Evolutionary conservation across 768 basidiomycete genomes (phyloP).

Genomic region (Tylopilus balloui): DNA sequence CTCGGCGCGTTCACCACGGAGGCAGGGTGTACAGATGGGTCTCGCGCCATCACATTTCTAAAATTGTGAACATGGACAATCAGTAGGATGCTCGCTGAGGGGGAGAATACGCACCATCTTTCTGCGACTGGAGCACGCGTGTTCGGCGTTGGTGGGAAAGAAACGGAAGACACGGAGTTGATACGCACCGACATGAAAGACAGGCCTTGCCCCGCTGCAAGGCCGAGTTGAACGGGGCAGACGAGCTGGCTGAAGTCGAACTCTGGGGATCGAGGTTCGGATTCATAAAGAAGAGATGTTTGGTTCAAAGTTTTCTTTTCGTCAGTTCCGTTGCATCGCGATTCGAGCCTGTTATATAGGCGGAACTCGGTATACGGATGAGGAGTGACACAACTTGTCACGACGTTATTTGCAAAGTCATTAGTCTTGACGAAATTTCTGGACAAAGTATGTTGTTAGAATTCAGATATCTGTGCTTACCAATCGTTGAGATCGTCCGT

Average conservation of each 20-base stretch:
- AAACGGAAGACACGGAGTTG: background rate
- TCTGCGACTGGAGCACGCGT: constrained; percentile 34
- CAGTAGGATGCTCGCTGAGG: background rate
- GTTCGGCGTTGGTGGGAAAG: background rate
- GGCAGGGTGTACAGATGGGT: constrained; percentile 63
- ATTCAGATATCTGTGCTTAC: background rate
- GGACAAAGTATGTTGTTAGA: too few relatives aligned
- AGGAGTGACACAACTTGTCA: too few relatives aligned
- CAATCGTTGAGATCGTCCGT: background rate
- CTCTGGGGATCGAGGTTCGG: constrained; percentile 3
- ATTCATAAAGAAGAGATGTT: background rate
- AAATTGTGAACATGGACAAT: background rate
- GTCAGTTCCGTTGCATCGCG: background rate
- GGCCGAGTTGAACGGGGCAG: constrained; percentile 7
- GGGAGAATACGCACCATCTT: constrained; percentile 39
- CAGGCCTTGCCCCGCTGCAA: constrained; percentile 50
- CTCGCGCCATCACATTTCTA: constrained; percentile 67
- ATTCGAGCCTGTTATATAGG: constrained; percentile 13
- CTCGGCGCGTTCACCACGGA: constrained; percentile 52
- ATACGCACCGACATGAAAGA: constrained; percentile 45
- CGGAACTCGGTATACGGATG: background rate
- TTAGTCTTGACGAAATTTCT: too few relatives aligned
- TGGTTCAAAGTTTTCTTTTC: background rate
- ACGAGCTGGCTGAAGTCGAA: background rate
- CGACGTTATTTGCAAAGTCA: too few relatives aligned